phyloP scores from a whole-genome alignment of 2,329 filamentous ascomycete species.

The Colletotrichum sp. region DNA sequence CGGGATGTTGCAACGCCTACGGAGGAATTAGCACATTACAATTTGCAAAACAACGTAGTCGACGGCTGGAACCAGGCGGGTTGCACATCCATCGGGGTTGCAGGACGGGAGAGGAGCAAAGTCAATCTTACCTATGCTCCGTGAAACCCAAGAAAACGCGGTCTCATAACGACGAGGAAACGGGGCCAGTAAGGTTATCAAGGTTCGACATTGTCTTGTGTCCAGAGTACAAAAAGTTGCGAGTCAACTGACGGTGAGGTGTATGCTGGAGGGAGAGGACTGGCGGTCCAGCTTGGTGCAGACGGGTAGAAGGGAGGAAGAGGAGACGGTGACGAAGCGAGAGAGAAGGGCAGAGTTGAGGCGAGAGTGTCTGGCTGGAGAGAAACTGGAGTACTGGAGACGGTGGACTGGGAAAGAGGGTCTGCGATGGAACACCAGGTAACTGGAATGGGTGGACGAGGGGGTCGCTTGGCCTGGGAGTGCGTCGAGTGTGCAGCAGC shows the following conservation, averaged over 20 bases:
- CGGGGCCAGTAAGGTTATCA: neutral
- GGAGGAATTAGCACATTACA: neutral
- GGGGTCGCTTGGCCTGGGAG: neutral
- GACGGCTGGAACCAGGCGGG: neutral
- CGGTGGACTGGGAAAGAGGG: slow-evolving; percentile 6
- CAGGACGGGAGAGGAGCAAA: neutral
- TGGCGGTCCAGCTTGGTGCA: neutral
- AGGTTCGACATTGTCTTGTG: slow-evolving; percentile 11
- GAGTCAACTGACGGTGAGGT: neutral
- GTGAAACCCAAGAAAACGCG: neutral
- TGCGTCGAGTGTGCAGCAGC: neutral
- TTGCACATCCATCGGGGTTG: neutral
- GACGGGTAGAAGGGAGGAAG: neutral
- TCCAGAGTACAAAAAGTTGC: neutral
- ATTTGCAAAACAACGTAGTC: neutral
- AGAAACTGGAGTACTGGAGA: slow-evolving; percentile 4
- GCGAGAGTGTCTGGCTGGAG: neutral
- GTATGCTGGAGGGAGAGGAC: neutral
- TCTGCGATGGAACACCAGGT: slow-evolving; percentile 17
- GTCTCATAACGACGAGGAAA: slow-evolving; percentile 16
- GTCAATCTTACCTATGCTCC: neutral
- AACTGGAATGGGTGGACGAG: slow-evolving; percentile 6
- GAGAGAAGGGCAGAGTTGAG: neutral
- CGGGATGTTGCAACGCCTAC: neutral
- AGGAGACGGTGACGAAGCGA: neutral